Conservation (phyloP, 164 flowering plant genomes). For the Magnolia kwangsiensis region DNA sequence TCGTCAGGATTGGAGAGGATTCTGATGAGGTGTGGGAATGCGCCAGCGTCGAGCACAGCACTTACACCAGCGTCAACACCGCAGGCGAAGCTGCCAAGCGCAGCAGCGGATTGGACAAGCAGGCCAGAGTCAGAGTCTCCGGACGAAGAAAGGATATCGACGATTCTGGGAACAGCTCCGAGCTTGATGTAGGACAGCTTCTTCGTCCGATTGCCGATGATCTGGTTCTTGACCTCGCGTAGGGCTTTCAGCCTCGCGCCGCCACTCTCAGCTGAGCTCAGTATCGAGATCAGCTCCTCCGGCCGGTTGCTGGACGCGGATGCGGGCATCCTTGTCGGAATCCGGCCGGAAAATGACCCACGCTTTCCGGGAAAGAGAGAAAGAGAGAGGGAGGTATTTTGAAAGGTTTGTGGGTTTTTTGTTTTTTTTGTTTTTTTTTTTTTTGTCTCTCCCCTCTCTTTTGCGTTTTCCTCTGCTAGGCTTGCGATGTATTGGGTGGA, state of each 20-base stretch:
- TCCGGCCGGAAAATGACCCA: slow-evolving; percentile 9
- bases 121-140: slow-evolving; percentile 30
- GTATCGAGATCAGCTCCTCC: slow-evolving; percentile 49
- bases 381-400: slow-evolving; percentile 2
- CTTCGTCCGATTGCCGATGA: slow-evolving; percentile 93
- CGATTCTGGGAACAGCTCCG: slow-evolving; percentile 74
- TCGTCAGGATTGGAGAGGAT: slow-evolving; percentile 52
- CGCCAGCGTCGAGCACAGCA: slow-evolving; percentile 82
- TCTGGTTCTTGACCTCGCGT: slow-evolving; percentile 86
- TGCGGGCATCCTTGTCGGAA: slow-evolving; percentile 43
- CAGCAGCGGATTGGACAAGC: slow-evolving; percentile 77
- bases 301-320: slow-evolving; percentile 33
- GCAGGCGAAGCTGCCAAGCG: slow-evolving; percentile 91
- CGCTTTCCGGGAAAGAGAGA: background rate
- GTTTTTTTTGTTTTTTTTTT: too few species aligned
- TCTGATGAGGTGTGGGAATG: slow-evolving; percentile 49
- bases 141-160: slow-evolving; percentile 33
- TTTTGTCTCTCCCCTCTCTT: background rate
- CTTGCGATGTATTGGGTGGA: background rate
- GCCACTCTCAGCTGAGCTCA: slow-evolving; percentile 34
- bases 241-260: slow-evolving; percentile 63
- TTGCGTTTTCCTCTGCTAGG: background rate
- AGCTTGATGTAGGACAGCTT: slow-evolving; percentile 80
- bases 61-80: slow-evolving; percentile 79
- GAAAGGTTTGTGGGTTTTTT: background rate